Evolutionary conservation across 257 asterid species (phyloP).

Genomic region (Cruciata laevipes): DNA sequence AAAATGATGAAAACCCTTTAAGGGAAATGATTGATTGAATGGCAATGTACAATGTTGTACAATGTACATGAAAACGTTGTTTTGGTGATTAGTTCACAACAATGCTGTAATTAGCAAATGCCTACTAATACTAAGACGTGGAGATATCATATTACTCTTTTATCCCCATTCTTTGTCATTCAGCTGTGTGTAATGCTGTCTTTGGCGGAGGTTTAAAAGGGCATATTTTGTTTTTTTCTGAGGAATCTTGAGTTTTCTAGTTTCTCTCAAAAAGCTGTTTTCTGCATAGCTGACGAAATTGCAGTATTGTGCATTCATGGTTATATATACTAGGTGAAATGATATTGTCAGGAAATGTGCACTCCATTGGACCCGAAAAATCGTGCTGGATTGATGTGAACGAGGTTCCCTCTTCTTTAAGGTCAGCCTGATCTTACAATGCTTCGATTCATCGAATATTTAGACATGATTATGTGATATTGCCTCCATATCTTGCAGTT

Average conservation of each 20-base stretch:
- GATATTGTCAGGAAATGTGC: not conserved
- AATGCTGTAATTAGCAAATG: not conserved
- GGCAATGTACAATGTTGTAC: not conserved
- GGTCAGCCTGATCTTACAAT: not conserved
- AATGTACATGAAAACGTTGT: too few species aligned
- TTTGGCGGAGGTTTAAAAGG: conserved; percentile 12
- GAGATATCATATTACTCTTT: not conserved
- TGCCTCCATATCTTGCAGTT: not conserved
- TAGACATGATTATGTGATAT: too few species aligned
- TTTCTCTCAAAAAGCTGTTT: conserved; percentile 1
- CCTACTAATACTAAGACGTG: not conserved
- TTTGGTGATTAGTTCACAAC: not conserved
- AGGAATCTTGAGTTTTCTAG: conserved; percentile 2
- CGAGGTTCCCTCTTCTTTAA: not conserved
- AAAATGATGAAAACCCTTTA: too few species aligned
- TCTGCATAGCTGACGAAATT: not conserved
- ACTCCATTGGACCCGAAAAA: not conserved
- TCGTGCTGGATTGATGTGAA: not conserved
- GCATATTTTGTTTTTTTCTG: conserved; percentile 1
- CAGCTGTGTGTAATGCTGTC: not conserved
- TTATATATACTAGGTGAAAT: not conserved
- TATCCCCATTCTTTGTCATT: not conserved
- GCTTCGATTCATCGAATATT: not conserved
- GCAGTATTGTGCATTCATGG: not conserved
- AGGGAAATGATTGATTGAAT: not conserved